Conservation (phyloP, 2,329 filamentous ascomycete species). For the Xylariaceae sp. region DNA sequence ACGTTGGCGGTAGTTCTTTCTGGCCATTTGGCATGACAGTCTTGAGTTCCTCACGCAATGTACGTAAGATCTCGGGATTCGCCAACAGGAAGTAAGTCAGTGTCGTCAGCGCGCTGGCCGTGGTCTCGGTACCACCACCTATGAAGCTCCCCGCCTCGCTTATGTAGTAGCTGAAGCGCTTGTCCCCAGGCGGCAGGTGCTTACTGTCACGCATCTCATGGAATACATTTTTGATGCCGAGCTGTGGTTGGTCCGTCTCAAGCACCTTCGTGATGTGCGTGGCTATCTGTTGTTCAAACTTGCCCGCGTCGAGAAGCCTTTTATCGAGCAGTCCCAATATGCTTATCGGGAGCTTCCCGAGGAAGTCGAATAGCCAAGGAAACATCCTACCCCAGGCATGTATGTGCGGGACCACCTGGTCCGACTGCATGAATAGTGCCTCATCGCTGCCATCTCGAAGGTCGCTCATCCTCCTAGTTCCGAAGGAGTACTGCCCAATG, state of each 20-base stretch:
- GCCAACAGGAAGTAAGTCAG: slow-evolving; percentile 17
- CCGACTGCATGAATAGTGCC: neutral
- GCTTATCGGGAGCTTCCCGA: slow-evolving; percentile 1
- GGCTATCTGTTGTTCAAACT: too few species aligned
- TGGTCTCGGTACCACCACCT: slow-evolving; percentile 20
- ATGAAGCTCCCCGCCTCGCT: slow-evolving; percentile 18
- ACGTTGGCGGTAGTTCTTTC: neutral
- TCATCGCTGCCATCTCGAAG: neutral
- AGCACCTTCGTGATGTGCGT: slow-evolving; percentile 3
- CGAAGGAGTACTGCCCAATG: slow-evolving; percentile 12
- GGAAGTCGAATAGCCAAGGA: slow-evolving; percentile 3
- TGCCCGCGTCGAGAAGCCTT: too few species aligned
- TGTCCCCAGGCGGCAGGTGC: slow-evolving; percentile 10
- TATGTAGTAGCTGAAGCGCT: slow-evolving; percentile 8
- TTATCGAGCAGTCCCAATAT: neutral
- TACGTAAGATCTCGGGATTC: slow-evolving; percentile 11
- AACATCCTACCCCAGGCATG: slow-evolving; percentile 9
- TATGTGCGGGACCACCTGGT: neutral
- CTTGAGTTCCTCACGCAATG: slow-evolving; percentile 11
- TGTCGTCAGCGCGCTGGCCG: slow-evolving; percentile 11
- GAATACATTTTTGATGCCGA: slow-evolving; percentile 18
- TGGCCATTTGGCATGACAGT: slow-evolving; percentile 2
- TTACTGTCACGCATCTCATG: slow-evolving; percentile 20
- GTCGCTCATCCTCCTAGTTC: neutral
- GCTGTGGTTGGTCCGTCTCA: neutral